Evolutionary conservation across 2,329 filamentous ascomycete species (phyloP).

Genomic region (Fusarium sororula): DNA sequence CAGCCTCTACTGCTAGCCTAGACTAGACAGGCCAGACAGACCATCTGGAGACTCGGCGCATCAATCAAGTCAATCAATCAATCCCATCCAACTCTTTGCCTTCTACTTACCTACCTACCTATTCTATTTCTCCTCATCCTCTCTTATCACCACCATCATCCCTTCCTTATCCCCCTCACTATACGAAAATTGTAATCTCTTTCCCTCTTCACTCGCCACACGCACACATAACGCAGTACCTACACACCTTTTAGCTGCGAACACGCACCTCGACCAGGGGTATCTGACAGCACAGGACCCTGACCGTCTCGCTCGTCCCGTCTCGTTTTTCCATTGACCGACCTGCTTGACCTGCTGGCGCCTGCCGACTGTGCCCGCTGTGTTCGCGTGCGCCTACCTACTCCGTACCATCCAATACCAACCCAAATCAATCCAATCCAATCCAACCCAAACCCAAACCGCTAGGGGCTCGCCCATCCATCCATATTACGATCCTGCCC

Average conservation of each 20-base stretch:
- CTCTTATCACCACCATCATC: conserved; percentile 3
- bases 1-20: conserved; percentile 10
- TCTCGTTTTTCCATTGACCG: conserved; percentile 40
- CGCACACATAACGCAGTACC: background rate
- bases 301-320: conserved; percentile 30
- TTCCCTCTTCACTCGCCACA: background rate
- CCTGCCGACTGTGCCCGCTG: conserved; percentile 35
- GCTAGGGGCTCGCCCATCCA: conserved; percentile 36
- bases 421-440: background rate
- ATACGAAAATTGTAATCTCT: conserved; percentile 29
- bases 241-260: conserved; percentile 12
- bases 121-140: conserved; percentile 20
- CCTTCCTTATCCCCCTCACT: conserved; percentile 2
- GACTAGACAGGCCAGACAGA: background rate
- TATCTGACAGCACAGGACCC: conserved; percentile 29
- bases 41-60: conserved; percentile 26
- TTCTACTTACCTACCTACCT: conserved; percentile 4
- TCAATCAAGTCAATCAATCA: conserved; percentile 24
- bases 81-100: conserved; percentile 23
- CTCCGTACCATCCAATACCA: background rate
- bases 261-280: conserved; percentile 33
- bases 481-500: conserved; percentile 39
- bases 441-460: background rate
- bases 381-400: conserved; percentile 37
- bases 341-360: conserved; percentile 9